Evolutionary conservation across 1,284 basidiomycete genomes (phyloP).

Genomic region (Pulchroboletus neoregius): DNA sequence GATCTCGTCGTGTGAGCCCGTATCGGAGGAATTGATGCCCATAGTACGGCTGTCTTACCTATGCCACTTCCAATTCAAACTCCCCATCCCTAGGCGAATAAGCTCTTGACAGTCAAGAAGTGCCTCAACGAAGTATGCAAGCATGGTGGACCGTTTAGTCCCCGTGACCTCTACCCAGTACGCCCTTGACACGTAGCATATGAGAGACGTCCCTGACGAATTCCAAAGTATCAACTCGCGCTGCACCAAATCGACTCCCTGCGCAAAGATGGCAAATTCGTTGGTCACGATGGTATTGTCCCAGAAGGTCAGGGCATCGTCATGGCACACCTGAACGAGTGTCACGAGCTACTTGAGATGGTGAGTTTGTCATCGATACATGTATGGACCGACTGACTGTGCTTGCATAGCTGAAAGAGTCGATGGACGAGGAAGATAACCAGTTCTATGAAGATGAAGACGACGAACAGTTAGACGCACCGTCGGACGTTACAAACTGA

Average conservation of each 20-base stretch:
- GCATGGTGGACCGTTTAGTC: slow-evolving; percentile 92
- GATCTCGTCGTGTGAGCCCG: slow-evolving; percentile 95
- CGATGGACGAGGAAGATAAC: slow-evolving; percentile 66
- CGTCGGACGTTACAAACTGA: slow-evolving; percentile 15
- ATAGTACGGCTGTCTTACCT: slow-evolving; percentile 54
- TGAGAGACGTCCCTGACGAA: slow-evolving; percentile 2
- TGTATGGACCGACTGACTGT: not conserved
- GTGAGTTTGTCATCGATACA: slow-evolving; percentile 38
- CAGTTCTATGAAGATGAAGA: slow-evolving; percentile 49
- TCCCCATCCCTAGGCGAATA: slow-evolving; percentile 67
- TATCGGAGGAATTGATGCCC: slow-evolving; percentile 98
- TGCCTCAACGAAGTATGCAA: slow-evolving; percentile 97
- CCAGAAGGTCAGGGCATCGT: slow-evolving; percentile 98
- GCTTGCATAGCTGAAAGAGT: slow-evolving; percentile 61
- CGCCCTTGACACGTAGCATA: slow-evolving; percentile 27
- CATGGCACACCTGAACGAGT: slow-evolving; percentile 94
- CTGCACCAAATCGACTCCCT: slow-evolving; percentile 94
- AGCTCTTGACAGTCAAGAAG: slow-evolving; percentile 90
- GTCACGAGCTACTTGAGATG: slow-evolving; percentile 94
- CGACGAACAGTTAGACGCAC: slow-evolving; percentile 29
- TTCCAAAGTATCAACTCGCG: slow-evolving; percentile 82
- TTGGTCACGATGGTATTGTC: slow-evolving; percentile 76
- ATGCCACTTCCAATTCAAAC: slow-evolving; percentile 1
- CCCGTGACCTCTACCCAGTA: slow-evolving; percentile 95
- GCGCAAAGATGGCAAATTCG: slow-evolving; percentile 90